Conservation (phyloP, 805 yeast species). For the Starmerella gropengiesseri region DNA sequence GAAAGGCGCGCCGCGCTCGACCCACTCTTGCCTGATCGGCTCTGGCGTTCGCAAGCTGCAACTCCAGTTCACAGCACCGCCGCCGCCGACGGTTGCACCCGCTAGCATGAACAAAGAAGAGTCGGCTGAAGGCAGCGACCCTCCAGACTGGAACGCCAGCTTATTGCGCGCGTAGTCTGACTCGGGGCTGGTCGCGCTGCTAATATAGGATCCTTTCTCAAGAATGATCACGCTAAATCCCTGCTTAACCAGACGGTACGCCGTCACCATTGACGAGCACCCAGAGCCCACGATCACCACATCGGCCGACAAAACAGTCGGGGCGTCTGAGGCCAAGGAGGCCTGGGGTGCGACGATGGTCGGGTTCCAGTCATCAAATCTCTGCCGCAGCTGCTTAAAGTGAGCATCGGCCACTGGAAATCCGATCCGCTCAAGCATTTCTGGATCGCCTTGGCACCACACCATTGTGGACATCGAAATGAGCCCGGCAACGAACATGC, state of each 20-base stretch:
- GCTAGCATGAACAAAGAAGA: conserved; percentile 35
- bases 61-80: conserved; percentile 49
- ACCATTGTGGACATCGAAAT: conserved; percentile 20
- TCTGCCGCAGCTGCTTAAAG: conserved; percentile 1
- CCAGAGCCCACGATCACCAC: conserved; percentile 45
- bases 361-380: conserved; percentile 1
- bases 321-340: conserved; percentile 5
- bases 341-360: background rate
- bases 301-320: conserved; percentile 26
- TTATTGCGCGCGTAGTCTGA: conserved; percentile 33
- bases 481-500: conserved; percentile 32
- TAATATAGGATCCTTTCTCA: conserved; percentile 41
- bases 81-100: conserved; percentile 49
- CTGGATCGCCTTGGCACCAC: conserved; percentile 5
- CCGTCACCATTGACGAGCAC: conserved; percentile 44
- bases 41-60: conserved; percentile 42
- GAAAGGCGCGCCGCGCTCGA: conserved; percentile 37
- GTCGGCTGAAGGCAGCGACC: conserved; percentile 31
- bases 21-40: conserved; percentile 44
- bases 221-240: conserved; percentile 39
- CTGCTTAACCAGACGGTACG: conserved; percentile 35
- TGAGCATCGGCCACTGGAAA: conserved; percentile 15
- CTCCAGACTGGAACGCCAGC: conserved; percentile 35
- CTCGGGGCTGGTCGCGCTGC: conserved; percentile 31
- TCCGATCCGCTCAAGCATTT: conserved; percentile 6